Conservation (phyloP, 805 yeast species). For the Nakazawaea wickerhamii region DNA sequence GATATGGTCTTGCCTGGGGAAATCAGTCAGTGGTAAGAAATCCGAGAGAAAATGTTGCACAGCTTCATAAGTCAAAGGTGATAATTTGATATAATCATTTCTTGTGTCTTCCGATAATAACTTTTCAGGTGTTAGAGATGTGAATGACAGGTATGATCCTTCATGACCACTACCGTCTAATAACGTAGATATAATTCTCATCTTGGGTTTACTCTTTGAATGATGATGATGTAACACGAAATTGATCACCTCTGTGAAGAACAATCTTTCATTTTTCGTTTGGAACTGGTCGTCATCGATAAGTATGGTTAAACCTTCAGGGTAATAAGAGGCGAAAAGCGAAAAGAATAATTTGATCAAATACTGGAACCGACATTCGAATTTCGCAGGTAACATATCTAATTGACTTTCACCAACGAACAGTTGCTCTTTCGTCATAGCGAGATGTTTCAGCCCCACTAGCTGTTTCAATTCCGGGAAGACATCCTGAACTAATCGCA, state of each 20-base stretch:
- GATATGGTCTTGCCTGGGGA: not conserved
- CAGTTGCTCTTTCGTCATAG: slow-evolving; percentile 19
- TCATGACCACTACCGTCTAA: slow-evolving; percentile 5
- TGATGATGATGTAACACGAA: slow-evolving; percentile 16
- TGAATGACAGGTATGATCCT: slow-evolving; percentile 1
- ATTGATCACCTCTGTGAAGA: slow-evolving; percentile 26
- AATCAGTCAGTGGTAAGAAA: slow-evolving; percentile 4
- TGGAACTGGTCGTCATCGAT: slow-evolving; percentile 44
- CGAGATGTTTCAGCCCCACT: slow-evolving; percentile 36
- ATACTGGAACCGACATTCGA: slow-evolving; percentile 36
- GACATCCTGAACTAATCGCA: slow-evolving; percentile 33
- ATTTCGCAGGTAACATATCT: slow-evolving; percentile 21
- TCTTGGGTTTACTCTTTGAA: slow-evolving; percentile 10
- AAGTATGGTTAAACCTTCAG: slow-evolving; percentile 37
- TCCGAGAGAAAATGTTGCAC: slow-evolving; percentile 2
- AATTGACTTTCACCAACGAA: slow-evolving; percentile 10
- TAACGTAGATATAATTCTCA: slow-evolving; percentile 5
- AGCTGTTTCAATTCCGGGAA: slow-evolving; percentile 40
- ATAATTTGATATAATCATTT: not conserved
- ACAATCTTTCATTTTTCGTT: slow-evolving; percentile 26
- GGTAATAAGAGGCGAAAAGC: slow-evolving; percentile 27
- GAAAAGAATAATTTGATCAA: slow-evolving; percentile 37
- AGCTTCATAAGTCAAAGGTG: slow-evolving; percentile 4
- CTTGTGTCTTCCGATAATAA: not conserved
- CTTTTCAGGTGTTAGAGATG: not conserved